Evolutionary conservation across 805 yeast genomes (phyloP).

Genomic region (Starmera dryadoides): DNA sequence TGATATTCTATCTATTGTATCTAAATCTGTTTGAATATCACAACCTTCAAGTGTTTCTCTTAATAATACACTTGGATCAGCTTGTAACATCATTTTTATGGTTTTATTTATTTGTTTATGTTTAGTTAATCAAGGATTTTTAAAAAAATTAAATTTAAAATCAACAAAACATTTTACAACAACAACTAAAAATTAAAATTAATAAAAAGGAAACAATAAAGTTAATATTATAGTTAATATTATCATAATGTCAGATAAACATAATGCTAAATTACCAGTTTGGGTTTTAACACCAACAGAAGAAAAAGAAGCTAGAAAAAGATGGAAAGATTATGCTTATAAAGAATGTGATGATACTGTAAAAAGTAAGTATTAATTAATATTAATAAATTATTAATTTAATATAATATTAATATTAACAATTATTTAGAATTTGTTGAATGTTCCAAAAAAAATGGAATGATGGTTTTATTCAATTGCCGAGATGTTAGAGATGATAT

Average conservation of each 20-base stretch:
- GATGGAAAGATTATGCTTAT: conserved; percentile 65
- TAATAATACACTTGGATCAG: conserved; percentile 21
- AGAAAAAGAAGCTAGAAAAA: conserved; percentile 63
- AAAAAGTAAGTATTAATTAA: conserved; percentile 63
- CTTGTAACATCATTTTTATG: conserved; percentile 1
- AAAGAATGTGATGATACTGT: conserved; percentile 62
- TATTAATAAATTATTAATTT: conserved; percentile 35
- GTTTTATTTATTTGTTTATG: background rate
- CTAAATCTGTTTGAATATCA: conserved; percentile 44
- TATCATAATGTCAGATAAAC: conserved; percentile 13
- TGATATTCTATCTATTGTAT: conserved; percentile 36
- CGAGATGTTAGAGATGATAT: conserved; percentile 48
- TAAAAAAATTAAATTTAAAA: too few species aligned
- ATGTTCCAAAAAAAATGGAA: conserved; percentile 57
- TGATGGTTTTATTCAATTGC: conserved; percentile 64
- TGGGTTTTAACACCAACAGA: conserved; percentile 77
- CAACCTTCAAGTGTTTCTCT: conserved; percentile 39
- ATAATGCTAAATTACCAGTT: conserved; percentile 42
- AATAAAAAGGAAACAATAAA: too few species aligned
- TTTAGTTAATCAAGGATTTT: background rate
- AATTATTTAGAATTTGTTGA: conserved; percentile 40
- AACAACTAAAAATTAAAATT: too few species aligned
- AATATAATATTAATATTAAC: background rate
- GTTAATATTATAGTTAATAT: too few species aligned
- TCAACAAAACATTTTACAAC: too few species aligned